These are phyloP conservation scores for Fusarium illudens DNA, from an alignment of 2,329 filamentous ascomycete genomes.

Conservation along the genomic window DNA sequence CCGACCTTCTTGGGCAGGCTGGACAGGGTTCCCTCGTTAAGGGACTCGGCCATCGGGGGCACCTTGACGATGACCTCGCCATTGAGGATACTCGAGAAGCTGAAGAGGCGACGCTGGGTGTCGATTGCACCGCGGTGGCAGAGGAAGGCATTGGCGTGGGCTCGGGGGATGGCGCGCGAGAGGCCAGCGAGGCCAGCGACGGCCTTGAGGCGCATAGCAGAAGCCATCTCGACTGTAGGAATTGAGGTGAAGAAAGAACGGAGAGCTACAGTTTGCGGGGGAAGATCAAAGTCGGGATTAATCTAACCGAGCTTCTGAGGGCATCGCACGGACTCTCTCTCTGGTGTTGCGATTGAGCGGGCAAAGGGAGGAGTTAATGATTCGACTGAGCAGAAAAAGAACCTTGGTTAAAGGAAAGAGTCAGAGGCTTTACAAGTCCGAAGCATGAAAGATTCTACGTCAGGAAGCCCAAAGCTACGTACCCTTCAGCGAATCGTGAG, in stretches of 20 bases:
- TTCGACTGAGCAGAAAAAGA: background rate
- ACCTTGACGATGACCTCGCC: slow-evolving; percentile 41
- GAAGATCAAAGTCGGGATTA: slow-evolving; percentile 30
- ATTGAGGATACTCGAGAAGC: slow-evolving; percentile 28
- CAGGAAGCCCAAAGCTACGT: background rate
- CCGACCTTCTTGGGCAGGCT: slow-evolving; percentile 43
- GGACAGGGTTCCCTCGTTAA: slow-evolving; percentile 44
- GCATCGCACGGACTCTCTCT: slow-evolving; percentile 34
- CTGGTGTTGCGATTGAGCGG: slow-evolving; percentile 6
- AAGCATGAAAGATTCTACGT: background rate
- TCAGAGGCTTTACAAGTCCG: background rate
- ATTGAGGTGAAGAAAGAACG: background rate
- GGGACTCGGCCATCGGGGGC: slow-evolving; percentile 47
- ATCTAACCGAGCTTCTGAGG: slow-evolving; percentile 30
- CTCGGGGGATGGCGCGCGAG: slow-evolving; percentile 26
- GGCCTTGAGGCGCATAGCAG: slow-evolving; percentile 35
- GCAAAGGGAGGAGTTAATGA: background rate
- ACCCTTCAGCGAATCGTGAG: background rate
- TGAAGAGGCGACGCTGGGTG: slow-evolving; percentile 37
- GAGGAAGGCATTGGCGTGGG: slow-evolving; percentile 30
- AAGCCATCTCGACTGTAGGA: slow-evolving; percentile 31
- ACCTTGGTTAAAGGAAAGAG: background rate
- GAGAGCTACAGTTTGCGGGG: slow-evolving; percentile 3
- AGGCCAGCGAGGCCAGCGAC: slow-evolving; percentile 32
- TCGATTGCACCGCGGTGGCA: slow-evolving; percentile 35